Conservation (phyloP, 352 stramenopile species). For the Pythium brassicae region DNA sequence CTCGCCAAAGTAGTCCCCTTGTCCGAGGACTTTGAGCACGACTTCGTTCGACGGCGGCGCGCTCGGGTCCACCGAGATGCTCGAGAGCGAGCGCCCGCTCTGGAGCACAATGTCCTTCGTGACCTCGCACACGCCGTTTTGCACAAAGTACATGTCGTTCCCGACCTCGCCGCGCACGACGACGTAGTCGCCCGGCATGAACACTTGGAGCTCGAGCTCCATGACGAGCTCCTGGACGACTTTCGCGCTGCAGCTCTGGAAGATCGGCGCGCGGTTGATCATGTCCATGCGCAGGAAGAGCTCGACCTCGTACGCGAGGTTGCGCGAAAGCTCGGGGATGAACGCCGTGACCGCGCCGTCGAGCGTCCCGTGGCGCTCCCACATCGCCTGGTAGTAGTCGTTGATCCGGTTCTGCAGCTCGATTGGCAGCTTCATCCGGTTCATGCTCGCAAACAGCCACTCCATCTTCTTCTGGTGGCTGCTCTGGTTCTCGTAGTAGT, state of each 20-base stretch:
- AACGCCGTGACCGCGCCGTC: slow-evolving; percentile 73
- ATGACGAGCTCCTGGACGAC: slow-evolving; percentile 83
- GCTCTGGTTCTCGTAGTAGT: slow-evolving; percentile 83
- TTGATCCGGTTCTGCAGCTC: slow-evolving; percentile 83
- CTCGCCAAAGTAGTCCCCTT: slow-evolving; percentile 81
- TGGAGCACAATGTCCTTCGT: slow-evolving; percentile 49
- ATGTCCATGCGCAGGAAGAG: slow-evolving; percentile 84
- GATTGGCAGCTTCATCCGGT: slow-evolving; percentile 67
- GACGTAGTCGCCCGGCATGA: slow-evolving; percentile 83
- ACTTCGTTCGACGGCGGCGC: slow-evolving; percentile 30
- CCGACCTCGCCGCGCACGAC: slow-evolving; percentile 78
- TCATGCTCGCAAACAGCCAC: slow-evolving; percentile 83
- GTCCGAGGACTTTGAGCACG: slow-evolving; percentile 57
- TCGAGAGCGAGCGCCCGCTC: slow-evolving; percentile 4
- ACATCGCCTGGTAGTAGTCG: slow-evolving; percentile 86
- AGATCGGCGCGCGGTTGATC: slow-evolving; percentile 84
- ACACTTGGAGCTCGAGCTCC: slow-evolving; percentile 77
- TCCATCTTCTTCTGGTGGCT: slow-evolving; percentile 87
- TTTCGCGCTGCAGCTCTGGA: slow-evolving; percentile 76
- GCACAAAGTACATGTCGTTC: slow-evolving; percentile 89
- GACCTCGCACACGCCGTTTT: slow-evolving; percentile 73
- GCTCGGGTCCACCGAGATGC: neutral
- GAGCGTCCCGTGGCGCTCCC: slow-evolving; percentile 75
- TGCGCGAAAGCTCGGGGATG: slow-evolving; percentile 74
- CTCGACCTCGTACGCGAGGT: slow-evolving; percentile 80